phyloP scores from a whole-genome alignment of 1,284 basidiomycete genomes.

The Rhodotorula sp. region DNA sequence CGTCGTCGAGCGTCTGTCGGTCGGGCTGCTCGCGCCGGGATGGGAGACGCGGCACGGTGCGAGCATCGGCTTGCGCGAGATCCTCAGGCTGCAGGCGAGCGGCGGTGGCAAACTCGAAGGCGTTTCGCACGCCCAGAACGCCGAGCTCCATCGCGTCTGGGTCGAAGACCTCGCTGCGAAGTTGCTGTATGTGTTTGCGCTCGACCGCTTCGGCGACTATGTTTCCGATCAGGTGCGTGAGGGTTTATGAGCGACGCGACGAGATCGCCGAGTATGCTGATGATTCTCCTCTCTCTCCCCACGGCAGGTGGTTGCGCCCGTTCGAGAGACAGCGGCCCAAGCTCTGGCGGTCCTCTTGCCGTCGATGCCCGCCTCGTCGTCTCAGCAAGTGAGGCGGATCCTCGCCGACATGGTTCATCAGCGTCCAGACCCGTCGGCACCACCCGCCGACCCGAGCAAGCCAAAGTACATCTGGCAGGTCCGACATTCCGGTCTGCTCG shows the following conservation, averaged over 20 bases:
- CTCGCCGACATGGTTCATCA: conserved; percentile 93
- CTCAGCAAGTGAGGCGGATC: conserved; percentile 75
- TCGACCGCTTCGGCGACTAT: conserved; percentile 97
- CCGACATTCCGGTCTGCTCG: conserved; percentile 90
- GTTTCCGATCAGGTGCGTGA: conserved; percentile 76
- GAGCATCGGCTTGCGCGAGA: conserved; percentile 83
- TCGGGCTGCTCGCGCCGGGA: conserved; percentile 75
- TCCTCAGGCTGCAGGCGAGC: conserved; percentile 80
- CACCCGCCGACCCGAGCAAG: conserved; percentile 15
- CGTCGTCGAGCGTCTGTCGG: conserved; percentile 74
- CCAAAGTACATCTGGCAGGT: conserved; percentile 90
- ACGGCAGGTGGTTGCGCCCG: conserved; percentile 82
- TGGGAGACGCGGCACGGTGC: conserved; percentile 97
- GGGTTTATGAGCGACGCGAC: neutral
- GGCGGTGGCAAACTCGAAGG: conserved; percentile 64
- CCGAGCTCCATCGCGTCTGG: conserved; percentile 72
- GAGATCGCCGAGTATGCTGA: too few relatives aligned
- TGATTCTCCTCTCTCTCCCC: neutral
- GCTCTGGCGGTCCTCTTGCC: conserved; percentile 85
- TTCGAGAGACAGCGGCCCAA: conserved; percentile 93
- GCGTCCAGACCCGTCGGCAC: conserved; percentile 52
- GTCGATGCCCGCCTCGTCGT: conserved; percentile 74
- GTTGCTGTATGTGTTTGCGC: conserved; percentile 84
- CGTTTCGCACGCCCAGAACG: conserved; percentile 60
- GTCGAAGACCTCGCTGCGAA: conserved; percentile 83